Conservation (phyloP, 179 eudicot species). For the Beta macrorhiza region DNA sequence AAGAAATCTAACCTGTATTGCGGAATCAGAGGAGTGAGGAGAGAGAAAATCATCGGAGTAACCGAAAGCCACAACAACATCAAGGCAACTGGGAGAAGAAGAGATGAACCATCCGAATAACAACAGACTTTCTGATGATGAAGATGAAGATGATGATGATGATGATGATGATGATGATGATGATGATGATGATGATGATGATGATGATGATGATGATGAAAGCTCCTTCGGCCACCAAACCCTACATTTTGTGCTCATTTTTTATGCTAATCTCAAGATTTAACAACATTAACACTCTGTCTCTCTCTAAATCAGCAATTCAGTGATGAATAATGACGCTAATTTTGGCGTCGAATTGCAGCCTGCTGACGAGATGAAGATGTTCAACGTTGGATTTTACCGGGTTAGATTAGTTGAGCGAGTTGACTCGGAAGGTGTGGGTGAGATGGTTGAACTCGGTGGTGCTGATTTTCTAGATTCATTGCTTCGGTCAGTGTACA, state of each 20-base stretch:
- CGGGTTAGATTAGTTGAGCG: not conserved
- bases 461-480: not conserved
- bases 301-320: not conserved
- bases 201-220: constrained; percentile 19
- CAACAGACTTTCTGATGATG: constrained; percentile 31
- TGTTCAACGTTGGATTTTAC: not conserved
- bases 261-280: not conserved
- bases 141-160: not conserved
- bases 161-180: constrained; percentile 16
- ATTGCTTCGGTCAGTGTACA: not conserved
- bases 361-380: too few relatives aligned
- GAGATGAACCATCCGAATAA: constrained; percentile 84
- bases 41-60: constrained; percentile 36
- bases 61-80: constrained; percentile 79
- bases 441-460: not conserved
- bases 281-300: not conserved
- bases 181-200: not conserved
- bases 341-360: not conserved
- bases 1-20: constrained; percentile 42
- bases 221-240: constrained; percentile 87
- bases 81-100: constrained; percentile 52
- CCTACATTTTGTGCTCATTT: constrained; percentile 64
- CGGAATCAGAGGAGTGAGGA: constrained; percentile 29
- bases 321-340: not conserved
- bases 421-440: not conserved